Evolutionary conservation across 768 basidiomycete species (phyloP).

Genomic region (Naganishia onofrii): DNA sequence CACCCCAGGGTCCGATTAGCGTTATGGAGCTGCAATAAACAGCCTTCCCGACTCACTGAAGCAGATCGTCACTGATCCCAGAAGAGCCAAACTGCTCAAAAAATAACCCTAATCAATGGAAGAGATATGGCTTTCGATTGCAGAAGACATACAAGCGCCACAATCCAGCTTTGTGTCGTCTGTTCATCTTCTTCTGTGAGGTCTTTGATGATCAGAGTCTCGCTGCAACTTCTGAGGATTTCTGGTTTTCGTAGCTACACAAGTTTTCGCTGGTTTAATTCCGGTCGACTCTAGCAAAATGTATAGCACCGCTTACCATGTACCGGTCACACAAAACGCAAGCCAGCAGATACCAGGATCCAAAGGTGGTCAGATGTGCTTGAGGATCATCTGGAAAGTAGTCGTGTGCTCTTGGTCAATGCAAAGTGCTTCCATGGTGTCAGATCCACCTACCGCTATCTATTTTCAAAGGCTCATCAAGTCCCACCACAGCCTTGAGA

Average conservation of each 20-base stretch:
- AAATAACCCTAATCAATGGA: not conserved
- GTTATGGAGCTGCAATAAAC: not conserved
- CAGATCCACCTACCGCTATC: not conserved
- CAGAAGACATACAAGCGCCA: conserved; percentile 42
- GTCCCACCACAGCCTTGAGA: not conserved
- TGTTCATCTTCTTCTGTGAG: conserved; percentile 31
- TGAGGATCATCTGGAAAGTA: conserved; percentile 45
- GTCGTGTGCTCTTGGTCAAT: not conserved
- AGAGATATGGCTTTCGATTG: not conserved
- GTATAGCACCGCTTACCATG: conserved; percentile 11
- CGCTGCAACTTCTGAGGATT: not conserved
- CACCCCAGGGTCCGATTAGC: not conserved
- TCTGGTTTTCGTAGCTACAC: conserved; percentile 8
- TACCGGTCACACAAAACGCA: conserved; percentile 35
- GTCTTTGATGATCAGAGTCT: conserved; percentile 24
- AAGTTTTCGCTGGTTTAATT: not conserved
- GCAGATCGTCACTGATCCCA: conserved; percentile 49
- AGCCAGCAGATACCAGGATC: conserved; percentile 41
- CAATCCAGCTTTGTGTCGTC: conserved; percentile 47
- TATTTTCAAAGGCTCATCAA: not conserved
- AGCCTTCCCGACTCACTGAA: conserved; percentile 35
- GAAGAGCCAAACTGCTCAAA: conserved; percentile 50
- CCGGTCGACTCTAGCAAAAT: too few relatives aligned
- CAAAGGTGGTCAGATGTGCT: conserved; percentile 44
- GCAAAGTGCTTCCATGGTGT: not conserved